Evolutionary conservation across 441 rosid genomes (phyloP).

Genomic region (Pelargonium citronellum): DNA sequence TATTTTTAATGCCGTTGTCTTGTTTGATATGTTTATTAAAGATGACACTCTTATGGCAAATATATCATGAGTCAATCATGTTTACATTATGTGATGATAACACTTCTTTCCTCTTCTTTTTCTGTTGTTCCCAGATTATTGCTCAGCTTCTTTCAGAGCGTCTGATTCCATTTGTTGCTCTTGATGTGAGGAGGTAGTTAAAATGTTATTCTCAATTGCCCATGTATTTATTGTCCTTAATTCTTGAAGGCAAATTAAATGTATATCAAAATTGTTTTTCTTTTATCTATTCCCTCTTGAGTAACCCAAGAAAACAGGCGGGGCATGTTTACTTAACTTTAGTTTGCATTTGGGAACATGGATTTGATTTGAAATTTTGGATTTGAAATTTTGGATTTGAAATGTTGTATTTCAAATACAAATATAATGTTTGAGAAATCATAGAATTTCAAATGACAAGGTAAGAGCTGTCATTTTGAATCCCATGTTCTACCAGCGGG

Average conservation of each 20-base stretch:
- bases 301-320: neutral
- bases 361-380: too few relatives aligned
- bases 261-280: neutral
- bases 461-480: too few relatives aligned
- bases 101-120: too few relatives aligned
- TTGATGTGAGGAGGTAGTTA: constrained; percentile 84
- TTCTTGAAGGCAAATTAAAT: neutral
- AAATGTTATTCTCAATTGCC: neutral
- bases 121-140: constrained; percentile 53
- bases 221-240: constrained; percentile 10
- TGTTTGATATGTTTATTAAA: constrained; percentile 14
- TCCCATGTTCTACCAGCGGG: too few relatives aligned
- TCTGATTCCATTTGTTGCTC: constrained; percentile 94
- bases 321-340: neutral
- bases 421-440: too few relatives aligned
- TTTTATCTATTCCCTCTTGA: neutral
- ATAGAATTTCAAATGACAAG: too few relatives aligned
- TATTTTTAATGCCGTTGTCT: constrained; percentile 24
- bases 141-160: constrained; percentile 99
- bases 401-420: too few relatives aligned
- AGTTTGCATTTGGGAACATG: too few relatives aligned
- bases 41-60: constrained; percentile 6
- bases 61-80: constrained; percentile 7
- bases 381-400: too few relatives aligned
- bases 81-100: too few relatives aligned